Base-by-base conservation (phyloP, 1,284 basidiomycete genomes). In the Psilocybe mexicana region DNA sequence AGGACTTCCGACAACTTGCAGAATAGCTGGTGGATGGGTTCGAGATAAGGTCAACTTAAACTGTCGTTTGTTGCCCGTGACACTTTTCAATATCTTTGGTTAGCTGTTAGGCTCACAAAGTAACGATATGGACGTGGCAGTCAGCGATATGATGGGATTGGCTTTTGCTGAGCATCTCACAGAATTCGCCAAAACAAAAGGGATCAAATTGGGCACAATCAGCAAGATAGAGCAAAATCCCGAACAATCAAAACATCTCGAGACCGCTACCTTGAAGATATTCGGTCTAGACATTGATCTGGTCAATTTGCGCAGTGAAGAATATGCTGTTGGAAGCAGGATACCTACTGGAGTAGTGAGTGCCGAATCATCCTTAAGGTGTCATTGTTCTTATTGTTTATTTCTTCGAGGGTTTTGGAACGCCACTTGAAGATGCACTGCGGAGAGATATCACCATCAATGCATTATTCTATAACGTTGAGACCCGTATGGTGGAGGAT, bases 201-300 rank as follows among this genome's bases (percentile, higher is more conserved):
- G 82, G 44, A 70, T 92, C 11, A 64, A 81, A 26, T 84, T 85
- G 2, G 85, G 87, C 53, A 81, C 81, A 24, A 80, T 91, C 43
- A 77, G 90, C 24, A 93, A 89, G 68, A 95, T 99, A 58, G 93
- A 92, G 54, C 90, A 90, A 61, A 98, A 99, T 68, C 96, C 97
- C 0, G 94, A 96, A 48, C 97, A 99, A 76, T 96, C 93, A 55
- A 99, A 99, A 73, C 97, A 98, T 74, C 82, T 99, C 36, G 96
- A 99, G 75, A 98, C 97, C 0, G 96, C 95, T 0, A 91, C 90
- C n/a, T 91, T 94, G 33, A 86, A 83, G 33, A 79, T 99, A 26
- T 79, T 94, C 50, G 95, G 86, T 2, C 77, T 93, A 47, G 93
- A 95, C 58, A 79, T 99, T 53, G 97, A 99, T 73, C 90, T 98